Evolutionary conservation across 805 yeast species (phyloP).

Genomic region (Ogataea pini): DNA sequence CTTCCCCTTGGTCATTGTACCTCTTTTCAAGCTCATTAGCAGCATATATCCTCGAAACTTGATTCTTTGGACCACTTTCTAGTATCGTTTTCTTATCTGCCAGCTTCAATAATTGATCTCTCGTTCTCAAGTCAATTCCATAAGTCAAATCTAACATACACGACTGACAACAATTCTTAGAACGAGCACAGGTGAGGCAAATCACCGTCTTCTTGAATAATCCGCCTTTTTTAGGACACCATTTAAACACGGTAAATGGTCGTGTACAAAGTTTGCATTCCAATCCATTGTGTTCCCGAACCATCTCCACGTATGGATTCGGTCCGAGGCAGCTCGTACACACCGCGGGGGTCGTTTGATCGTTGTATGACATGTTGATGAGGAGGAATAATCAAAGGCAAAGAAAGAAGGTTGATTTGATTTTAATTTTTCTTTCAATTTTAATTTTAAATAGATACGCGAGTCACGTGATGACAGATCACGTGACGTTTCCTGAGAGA

Average conservation of each 20-base stretch:
- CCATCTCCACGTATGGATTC: constrained; percentile 66
- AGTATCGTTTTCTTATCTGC: constrained; percentile 37
- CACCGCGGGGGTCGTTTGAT: constrained; percentile 52
- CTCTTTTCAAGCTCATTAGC: constrained; percentile 47
- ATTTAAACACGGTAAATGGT: constrained; percentile 77
- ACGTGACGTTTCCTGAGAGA: too few species aligned
- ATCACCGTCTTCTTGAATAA: constrained; percentile 62
- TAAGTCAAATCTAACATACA: constrained; percentile 82
- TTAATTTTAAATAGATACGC: too few species aligned
- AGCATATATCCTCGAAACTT: constrained; percentile 52
- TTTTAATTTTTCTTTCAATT: not conserved
- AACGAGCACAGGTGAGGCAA: constrained; percentile 77
- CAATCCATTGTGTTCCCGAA: constrained; percentile 68
- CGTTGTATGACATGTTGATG: constrained; percentile 18
- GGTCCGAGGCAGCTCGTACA: constrained; percentile 76
- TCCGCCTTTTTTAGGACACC: constrained; percentile 55
- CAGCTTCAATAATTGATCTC: constrained; percentile 80
- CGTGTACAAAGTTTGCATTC: constrained; percentile 84
- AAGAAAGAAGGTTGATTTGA: not conserved
- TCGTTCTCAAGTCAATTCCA: constrained; percentile 73
- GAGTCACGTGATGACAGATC: too few species aligned
- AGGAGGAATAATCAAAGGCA: not conserved
- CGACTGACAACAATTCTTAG: constrained; percentile 81
- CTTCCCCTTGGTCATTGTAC: constrained; percentile 31
- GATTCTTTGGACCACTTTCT: constrained; percentile 39